phyloP scores from a whole-genome alignment of 2,329 filamentous ascomycete species.

The Sporothrix phasma region DNA sequence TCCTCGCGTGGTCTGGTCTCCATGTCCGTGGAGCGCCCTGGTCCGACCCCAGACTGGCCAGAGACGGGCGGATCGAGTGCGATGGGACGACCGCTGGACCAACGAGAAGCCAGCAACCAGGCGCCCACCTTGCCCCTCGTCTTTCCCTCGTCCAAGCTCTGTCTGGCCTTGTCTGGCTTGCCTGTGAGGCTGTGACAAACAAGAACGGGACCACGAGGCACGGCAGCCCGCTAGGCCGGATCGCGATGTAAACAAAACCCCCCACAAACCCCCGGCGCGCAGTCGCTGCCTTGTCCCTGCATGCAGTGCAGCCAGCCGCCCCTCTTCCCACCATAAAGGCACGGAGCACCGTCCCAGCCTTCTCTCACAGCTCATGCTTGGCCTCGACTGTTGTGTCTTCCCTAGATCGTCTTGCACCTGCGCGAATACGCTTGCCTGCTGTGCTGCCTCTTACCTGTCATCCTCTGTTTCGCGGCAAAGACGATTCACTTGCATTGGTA shows the following conservation, averaged over 20 bases:
- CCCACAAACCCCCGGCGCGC: background rate
- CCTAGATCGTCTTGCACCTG: background rate
- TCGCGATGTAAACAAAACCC: conserved; percentile 20
- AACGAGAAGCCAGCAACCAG: background rate
- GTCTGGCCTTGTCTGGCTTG: background rate
- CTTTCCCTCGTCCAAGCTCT: background rate
- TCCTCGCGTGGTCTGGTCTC: background rate
- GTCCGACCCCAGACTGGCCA: background rate
- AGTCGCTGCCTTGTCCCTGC: background rate
- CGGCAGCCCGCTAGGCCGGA: conserved; percentile 11
- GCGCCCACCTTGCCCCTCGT: background rate
- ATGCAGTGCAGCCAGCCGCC: background rate
- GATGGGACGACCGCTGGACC: conserved; percentile 3
- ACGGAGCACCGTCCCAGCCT: background rate
- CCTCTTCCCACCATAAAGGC: background rate
- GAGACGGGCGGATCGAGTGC: background rate
- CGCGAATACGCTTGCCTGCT: too few species aligned
- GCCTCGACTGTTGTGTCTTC: background rate
- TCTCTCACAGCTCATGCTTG: background rate
- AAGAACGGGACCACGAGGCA: background rate
- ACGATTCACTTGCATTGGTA: background rate
- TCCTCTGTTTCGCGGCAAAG: too few species aligned
- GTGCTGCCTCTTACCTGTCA: too few species aligned
- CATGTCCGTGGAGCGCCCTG: background rate
- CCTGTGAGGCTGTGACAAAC: background rate